Evolutionary conservation across 139 green algal species (phyloP).

Genomic region (Chlorokybus atmophyticus): DNA sequence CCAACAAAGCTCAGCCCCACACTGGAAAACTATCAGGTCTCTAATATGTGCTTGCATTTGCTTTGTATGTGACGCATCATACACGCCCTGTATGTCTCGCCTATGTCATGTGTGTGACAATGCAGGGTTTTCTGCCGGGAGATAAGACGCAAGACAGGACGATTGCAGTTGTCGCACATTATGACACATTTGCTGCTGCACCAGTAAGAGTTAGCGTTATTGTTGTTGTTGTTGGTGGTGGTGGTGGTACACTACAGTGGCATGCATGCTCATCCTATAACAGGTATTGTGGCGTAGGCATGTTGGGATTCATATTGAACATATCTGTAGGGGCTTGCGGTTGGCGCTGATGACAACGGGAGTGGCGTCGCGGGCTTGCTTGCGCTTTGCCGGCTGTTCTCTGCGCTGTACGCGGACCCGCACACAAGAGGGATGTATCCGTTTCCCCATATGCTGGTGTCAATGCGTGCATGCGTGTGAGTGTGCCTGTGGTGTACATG

Average conservation of each 20-base stretch:
- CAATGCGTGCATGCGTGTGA: too few species aligned
- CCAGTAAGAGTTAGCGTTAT: constrained; percentile 9
- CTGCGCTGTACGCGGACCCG: constrained; percentile 9
- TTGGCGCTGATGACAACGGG: constrained; percentile 6
- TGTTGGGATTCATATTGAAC: neutral
- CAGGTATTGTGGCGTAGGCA: neutral
- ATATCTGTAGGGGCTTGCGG: constrained; percentile 7
- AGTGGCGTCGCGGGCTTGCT: constrained; percentile 20
- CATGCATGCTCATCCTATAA: neutral
- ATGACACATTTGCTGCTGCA: constrained; percentile 24
- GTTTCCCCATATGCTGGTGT: too few species aligned
- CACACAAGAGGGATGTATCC: neutral
- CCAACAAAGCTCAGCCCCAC: constrained; percentile 12
- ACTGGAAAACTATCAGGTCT: neutral
- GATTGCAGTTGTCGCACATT: constrained; percentile 20
- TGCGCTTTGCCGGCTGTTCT: constrained; percentile 21
- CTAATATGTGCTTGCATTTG: neutral
- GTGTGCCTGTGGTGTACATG: too few species aligned
- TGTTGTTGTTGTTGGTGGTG: neutral
- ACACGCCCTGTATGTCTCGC: too few species aligned
- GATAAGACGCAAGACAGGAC: neutral
- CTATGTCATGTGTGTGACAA: too few species aligned
- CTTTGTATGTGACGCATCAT: neutral
- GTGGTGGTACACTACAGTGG: neutral
- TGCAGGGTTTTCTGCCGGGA: constrained; percentile 2